Percentiles rank a stretch among this genome's conserved stretches.
These are phyloP conservation scores for Isochrysis galbana DNA, from an alignment of 78 protist genomes.

Conservation along the genomic window DNA sequence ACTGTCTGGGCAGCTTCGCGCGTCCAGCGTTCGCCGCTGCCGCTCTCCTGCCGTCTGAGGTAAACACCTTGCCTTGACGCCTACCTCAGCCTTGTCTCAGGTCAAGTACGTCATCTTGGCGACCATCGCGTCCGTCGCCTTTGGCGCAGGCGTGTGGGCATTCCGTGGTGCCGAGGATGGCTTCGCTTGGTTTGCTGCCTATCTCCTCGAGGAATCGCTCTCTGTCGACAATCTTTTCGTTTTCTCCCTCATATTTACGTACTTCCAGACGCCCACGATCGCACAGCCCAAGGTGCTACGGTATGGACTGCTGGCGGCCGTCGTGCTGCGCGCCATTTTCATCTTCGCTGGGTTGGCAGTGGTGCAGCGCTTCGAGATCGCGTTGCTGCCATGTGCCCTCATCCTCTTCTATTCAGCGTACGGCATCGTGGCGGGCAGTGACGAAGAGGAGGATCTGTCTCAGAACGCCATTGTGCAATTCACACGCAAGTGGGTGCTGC, in stretches of 20 bases:
- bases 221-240: slow-evolving; percentile 47
- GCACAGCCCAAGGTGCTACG: background rate
- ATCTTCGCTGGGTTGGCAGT: background rate
- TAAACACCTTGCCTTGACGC: no score
- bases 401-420: background rate
- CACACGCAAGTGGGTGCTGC: background rate
- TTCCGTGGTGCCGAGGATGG: background rate
- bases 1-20: no score
- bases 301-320: background rate
- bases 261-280: background rate
- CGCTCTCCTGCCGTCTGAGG: no score
- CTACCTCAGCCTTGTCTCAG: no score
- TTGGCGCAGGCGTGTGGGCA: background rate
- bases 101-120: no score
- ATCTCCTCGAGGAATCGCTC: background rate
- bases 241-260: slow-evolving; percentile 18
- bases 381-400: background rate
- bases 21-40: no score
- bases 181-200: background rate
- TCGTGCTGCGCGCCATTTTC: background rate
- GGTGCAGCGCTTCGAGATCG: background rate
- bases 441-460: background rate
- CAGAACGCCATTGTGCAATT: no score
- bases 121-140: background rate
- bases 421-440: background rate